A percentile compares a stretch with the other conserved stretches of the same genome.
Conservation (phyloP, 805 yeast genomes). For the Metschnikowia arizonensis region DNA sequence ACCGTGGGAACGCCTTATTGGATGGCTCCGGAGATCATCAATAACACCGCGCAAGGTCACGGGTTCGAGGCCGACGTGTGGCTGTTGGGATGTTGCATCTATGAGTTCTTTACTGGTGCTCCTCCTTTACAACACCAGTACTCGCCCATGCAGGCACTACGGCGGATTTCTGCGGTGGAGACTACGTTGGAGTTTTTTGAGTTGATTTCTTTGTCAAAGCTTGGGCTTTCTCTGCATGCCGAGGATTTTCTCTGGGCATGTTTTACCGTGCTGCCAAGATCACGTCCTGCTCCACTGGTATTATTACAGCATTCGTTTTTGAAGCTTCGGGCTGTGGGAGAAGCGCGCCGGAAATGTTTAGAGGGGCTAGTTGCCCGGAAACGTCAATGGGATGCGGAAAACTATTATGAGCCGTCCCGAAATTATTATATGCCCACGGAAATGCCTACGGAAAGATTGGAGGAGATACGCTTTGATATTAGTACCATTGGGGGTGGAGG, state of each 20-base stretch:
- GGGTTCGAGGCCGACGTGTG: conserved; percentile 65
- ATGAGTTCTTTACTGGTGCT: conserved; percentile 65
- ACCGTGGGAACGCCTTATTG: conserved; percentile 58
- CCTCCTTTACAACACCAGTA: conserved; percentile 52
- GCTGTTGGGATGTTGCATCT: conserved; percentile 77
- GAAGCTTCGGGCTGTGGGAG: not conserved
- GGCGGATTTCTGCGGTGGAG: conserved; percentile 33
- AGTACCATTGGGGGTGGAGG: conserved; percentile 25
- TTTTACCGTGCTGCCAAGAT: not conserved
- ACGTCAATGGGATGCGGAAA: conserved; percentile 37
- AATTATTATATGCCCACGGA: conserved; percentile 39
- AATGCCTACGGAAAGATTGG: conserved; percentile 9
- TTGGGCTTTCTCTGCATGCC: not conserved
- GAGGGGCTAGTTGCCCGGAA: conserved; percentile 33
- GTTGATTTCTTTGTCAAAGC: conserved; percentile 10
- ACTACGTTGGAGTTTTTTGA: conserved; percentile 28
- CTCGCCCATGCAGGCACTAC: conserved; percentile 44
- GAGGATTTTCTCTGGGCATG: conserved; percentile 2
- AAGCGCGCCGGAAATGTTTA: conserved; percentile 15
- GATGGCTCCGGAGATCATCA: conserved; percentile 62
- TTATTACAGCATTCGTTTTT: conserved; percentile 1
- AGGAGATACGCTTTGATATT: conserved; percentile 33
- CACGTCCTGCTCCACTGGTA: not conserved
- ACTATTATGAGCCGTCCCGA: conserved; percentile 26
- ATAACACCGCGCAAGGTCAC: conserved; percentile 50